Evolutionary conservation across 176 grass and related monocot genomes (phyloP).

Genomic region (Dendrocalamus sinicus): DNA sequence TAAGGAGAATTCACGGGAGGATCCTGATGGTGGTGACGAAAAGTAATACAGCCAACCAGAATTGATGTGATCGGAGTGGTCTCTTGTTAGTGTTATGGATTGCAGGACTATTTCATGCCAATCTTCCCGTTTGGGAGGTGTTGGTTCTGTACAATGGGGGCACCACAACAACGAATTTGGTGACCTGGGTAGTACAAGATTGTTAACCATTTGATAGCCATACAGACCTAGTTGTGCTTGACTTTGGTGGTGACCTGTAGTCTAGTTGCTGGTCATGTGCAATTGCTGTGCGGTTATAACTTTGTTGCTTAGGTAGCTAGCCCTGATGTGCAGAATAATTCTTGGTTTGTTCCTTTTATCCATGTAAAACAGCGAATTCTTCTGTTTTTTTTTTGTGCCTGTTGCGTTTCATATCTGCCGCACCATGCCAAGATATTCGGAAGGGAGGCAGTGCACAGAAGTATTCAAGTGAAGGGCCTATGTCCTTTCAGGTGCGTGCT

Average conservation of each 20-base stretch:
- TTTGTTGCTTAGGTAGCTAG: slow-evolving; percentile 60
- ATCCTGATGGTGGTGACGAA: slow-evolving; percentile 38
- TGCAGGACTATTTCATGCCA: not conserved
- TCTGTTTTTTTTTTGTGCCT: not conserved
- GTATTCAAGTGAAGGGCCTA: not conserved
- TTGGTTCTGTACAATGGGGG: slow-evolving; percentile 55
- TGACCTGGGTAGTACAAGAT: slow-evolving; percentile 33
- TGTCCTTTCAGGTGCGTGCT: not conserved
- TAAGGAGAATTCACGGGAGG: slow-evolving; percentile 49
- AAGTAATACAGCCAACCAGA: slow-evolving; percentile 35
- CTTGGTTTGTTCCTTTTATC: slow-evolving; percentile 32
- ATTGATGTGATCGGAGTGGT: not conserved
- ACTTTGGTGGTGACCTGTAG: slow-evolving; percentile 55
- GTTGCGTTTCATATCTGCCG: not conserved
- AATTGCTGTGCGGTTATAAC: slow-evolving; percentile 56
- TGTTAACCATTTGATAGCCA: slow-evolving; percentile 45
- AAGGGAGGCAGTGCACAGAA: not conserved
- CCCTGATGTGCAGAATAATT: slow-evolving; percentile 56
- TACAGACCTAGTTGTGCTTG: slow-evolving; percentile 53
- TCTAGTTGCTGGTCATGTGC: slow-evolving; percentile 68
- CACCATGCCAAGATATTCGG: not conserved
- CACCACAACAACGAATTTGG: slow-evolving; percentile 30
- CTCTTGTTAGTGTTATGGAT: slow-evolving; percentile 30
- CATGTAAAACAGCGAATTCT: slow-evolving; percentile 49
- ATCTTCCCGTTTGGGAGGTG: slow-evolving; percentile 7